A percentile compares a stretch with the other conserved stretches of the same genome.
phyloP scores from a whole-genome alignment of 495 filamentous ascomycete species.

The Parmelia sp. region DNA sequence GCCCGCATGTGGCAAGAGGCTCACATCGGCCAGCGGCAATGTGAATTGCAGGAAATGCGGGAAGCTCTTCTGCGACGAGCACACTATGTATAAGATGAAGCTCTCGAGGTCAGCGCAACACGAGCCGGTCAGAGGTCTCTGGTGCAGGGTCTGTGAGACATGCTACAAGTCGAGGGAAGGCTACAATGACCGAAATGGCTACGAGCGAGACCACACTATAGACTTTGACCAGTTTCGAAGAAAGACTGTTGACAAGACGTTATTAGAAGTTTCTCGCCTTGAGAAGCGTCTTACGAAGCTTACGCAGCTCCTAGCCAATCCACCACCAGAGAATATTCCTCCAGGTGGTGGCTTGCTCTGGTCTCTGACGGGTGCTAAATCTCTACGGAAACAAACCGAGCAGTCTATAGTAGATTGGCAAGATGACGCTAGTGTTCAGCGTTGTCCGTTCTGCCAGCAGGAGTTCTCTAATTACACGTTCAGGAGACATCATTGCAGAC shows the following conservation, averaged over 20 bases:
- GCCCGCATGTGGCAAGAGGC: slow-evolving; percentile 70
- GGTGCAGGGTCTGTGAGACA: slow-evolving; percentile 94
- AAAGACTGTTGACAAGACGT: slow-evolving; percentile 72
- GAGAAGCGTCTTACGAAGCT: slow-evolving; percentile 90
- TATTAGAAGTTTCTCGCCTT: slow-evolving; percentile 77
- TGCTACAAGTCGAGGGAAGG: slow-evolving; percentile 95
- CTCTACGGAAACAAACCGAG: slow-evolving; percentile 71
- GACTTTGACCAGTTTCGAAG: slow-evolving; percentile 62
- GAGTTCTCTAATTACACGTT: slow-evolving; percentile 87
- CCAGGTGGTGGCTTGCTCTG: slow-evolving; percentile 46
- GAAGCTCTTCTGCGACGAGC: slow-evolving; percentile 90
- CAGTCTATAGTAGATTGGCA: slow-evolving; percentile 93
- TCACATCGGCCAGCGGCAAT: slow-evolving; percentile 71
- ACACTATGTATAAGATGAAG: slow-evolving; percentile 99
- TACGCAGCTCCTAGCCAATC: slow-evolving; percentile 71
- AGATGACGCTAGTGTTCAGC: slow-evolving; percentile 72
- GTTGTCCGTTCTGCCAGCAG: slow-evolving; percentile 90
- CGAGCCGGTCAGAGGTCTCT: slow-evolving; percentile 86
- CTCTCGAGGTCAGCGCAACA: slow-evolving; percentile 82
- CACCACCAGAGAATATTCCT: slow-evolving; percentile 54
- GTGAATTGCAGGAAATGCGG: slow-evolving; percentile 93
- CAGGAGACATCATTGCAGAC: slow-evolving; percentile 85
- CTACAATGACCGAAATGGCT: slow-evolving; percentile 79
- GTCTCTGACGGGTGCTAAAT: slow-evolving; percentile 52
- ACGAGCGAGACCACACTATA: slow-evolving; percentile 61